Evolutionary conservation across 169 alveolate genomes (phyloP).

Genomic region (Fabrea salina): DNA sequence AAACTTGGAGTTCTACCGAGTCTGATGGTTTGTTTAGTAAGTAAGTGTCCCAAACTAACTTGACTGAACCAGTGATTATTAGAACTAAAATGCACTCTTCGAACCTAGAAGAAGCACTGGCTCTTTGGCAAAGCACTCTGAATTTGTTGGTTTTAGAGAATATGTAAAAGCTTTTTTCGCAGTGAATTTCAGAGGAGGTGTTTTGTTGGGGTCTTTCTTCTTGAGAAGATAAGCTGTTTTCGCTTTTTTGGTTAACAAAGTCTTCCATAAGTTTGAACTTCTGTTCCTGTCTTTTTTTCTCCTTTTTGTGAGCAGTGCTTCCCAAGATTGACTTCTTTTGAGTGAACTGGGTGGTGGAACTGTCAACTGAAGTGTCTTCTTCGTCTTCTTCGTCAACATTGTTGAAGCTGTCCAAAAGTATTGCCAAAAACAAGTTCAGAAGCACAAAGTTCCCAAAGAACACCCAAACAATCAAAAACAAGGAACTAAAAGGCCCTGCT

Average conservation of each 20-base stretch:
- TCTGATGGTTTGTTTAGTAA: background rate
- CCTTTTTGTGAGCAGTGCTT: background rate
- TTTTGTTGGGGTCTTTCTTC: background rate
- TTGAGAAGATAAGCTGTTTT: background rate
- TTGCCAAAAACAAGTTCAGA: conserved; percentile 81
- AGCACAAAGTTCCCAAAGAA: conserved; percentile 82
- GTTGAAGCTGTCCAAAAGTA: conserved; percentile 68
- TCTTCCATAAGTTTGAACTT: background rate
- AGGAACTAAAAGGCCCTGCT: background rate
- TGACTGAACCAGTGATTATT: conserved; percentile 38
- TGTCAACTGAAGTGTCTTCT: background rate
- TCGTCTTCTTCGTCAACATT: background rate
- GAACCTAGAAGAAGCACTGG: background rate
- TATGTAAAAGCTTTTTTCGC: conserved; percentile 13
- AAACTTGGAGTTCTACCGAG: background rate
- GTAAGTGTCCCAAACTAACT: conserved; percentile 27
- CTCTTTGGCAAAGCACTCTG: background rate
- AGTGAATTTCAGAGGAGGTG: conserved; percentile 38
- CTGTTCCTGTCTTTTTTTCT: conserved; percentile 36
- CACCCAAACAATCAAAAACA: conserved; percentile 79
- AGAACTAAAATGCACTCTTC: background rate
- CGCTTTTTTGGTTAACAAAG: background rate
- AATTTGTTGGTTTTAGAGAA: background rate
- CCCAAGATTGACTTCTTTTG: background rate
- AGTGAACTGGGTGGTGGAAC: background rate